Conservation (phyloP, 2,329 filamentous ascomycete genomes). For the Fusarium coicis region DNA sequence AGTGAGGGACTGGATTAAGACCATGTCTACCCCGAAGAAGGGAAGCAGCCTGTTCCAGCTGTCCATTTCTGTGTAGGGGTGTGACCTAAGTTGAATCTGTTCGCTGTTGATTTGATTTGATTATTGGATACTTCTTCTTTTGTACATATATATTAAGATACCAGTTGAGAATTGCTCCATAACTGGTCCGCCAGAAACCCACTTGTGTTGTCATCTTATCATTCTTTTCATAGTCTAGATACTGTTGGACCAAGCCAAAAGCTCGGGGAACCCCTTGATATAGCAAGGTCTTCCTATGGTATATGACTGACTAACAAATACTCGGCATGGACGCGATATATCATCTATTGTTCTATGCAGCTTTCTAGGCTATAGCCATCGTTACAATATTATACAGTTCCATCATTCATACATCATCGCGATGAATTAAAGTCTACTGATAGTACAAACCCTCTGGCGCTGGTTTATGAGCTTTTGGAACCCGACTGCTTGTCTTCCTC, state of each 20-base stretch:
- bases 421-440: constrained; percentile 1
- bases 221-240: neutral
- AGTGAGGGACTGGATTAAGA: constrained; percentile 50
- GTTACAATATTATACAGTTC: constrained; percentile 42
- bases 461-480: neutral
- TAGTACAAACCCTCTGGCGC: neutral
- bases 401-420: constrained; percentile 36
- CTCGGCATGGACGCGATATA: neutral
- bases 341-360: constrained; percentile 17
- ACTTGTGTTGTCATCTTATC: neutral
- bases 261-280: no score
- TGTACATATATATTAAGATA: constrained; percentile 14
- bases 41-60: constrained; percentile 42
- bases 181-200: neutral
- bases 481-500: constrained; percentile 41
- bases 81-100: neutral
- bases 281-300: no score
- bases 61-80: neutral
- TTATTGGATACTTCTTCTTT: constrained; percentile 20
- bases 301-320: no score
- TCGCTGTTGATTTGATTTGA: neutral
- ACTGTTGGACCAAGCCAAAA: no score
- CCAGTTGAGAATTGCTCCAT: constrained; percentile 2
- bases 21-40: constrained; percentile 19
- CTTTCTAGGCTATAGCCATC: constrained; percentile 26